Evolutionary conservation across 2,329 filamentous ascomycete genomes (phyloP), one percentile per base, ranked within the genome.

Genomic region (Apiospora saccharicola): DNA sequence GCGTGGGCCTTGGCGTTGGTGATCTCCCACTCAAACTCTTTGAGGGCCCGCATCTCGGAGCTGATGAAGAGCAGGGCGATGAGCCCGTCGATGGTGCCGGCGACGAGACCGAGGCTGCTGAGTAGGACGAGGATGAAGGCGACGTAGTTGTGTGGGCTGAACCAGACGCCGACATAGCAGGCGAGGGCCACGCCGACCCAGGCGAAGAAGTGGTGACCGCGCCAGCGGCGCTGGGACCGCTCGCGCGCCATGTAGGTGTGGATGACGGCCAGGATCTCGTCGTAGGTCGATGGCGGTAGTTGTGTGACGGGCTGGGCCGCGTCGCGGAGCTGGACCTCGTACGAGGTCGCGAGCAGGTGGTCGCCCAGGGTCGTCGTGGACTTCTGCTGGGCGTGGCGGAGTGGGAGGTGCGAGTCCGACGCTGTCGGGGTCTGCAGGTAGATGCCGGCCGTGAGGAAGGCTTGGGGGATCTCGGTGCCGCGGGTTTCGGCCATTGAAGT

Each of bases 11-110:
- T 91, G 16, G 92, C 92, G 79, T 93, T 95, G 69, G 85, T 85
- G 37, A 98, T 91, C 82, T 99, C 96, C 93, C 94, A 98, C 80
- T 96, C 91, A 83, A 98, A 98, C 84, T 99, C 96, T 78, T 90
- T 92, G 71, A 99, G 84, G 4, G 93, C 92, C 72, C 94, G 88
- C 73, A 98, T 83, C 84, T 99, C 96, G 73, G 91, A 91, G 14
- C 92, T 91, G 72, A 98, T 92, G 81, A 99, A 99, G 68, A 98
- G 82, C 0, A 96, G 88, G 0, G 95, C 93, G 80, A 98, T 93
- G 53, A 98, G 83, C 0, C 96, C 95, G 79, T 98, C 94, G 26
- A 98, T 81, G 3, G 94, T 89, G 0, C 96, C 96, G 4, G 91
- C 90, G 22, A 89, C 89, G 46, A 98, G 86, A 2, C 91, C 90